Percentiles rank a stretch among this genome's conserved stretches.
phyloP scores from a whole-genome alignment of 345 rosid genomes.

The Turnera subulata region DNA sequence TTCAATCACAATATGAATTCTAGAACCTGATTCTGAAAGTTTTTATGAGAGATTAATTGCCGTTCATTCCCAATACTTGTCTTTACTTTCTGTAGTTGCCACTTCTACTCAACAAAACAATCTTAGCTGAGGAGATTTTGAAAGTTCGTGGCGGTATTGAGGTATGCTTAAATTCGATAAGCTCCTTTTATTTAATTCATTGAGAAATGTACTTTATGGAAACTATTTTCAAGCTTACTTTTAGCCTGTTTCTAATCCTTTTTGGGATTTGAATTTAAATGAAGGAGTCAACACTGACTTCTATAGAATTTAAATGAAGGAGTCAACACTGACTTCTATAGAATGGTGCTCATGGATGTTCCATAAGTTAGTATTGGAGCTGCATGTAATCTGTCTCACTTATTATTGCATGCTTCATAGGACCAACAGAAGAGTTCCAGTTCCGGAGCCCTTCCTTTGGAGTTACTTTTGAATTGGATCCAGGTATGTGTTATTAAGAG shows the following conservation, averaged over 20 bases:
- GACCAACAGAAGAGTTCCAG: conserved; percentile 18
- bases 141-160: conserved; percentile 40
- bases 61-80: conserved; percentile 8
- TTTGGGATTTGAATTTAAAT: background rate
- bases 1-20: background rate
- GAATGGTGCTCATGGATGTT: too few species aligned
- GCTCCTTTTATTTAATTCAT: conserved; percentile 1
- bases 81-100: conserved; percentile 57
- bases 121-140: conserved; percentile 53
- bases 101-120: conserved; percentile 52
- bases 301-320: background rate
- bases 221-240: too few species aligned
- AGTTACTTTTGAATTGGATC: conserved; percentile 73
- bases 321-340: background rate
- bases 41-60: conserved; percentile 2
- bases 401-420: conserved; percentile 29
- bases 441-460: conserved; percentile 38
- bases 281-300: background rate
- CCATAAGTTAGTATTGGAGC: too few species aligned
- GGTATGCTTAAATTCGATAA: conserved; percentile 44
- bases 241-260: background rate
- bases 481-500: conserved; percentile 35
- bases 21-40: background rate
- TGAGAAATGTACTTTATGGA: conserved; percentile 1
- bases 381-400: too few species aligned